These are phyloP conservation scores for Caryopteris hybrid DNA, from an alignment of 305 asterid species.

Conservation along the genomic window DNA sequence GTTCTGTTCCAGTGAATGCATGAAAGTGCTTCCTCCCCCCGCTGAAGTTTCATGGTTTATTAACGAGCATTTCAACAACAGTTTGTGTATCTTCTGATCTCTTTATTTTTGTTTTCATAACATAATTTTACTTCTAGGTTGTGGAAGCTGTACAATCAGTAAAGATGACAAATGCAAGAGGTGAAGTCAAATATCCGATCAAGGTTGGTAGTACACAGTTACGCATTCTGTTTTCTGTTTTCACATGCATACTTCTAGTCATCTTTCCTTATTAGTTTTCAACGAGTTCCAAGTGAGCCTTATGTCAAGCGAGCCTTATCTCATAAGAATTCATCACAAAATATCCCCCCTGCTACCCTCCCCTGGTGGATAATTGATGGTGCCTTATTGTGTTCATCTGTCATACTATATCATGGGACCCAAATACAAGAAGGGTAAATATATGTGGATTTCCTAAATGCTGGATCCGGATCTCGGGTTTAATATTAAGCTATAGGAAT, in stretches of 20 bases:
- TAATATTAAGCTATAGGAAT: not conserved
- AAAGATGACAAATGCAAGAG: constrained; percentile 75
- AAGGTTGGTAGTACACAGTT: constrained; percentile 40
- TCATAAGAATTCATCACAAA: not conserved
- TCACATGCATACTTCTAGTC: not conserved
- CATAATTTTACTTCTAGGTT: constrained; percentile 33
- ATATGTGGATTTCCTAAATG: not conserved
- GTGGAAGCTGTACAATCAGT: constrained; percentile 75
- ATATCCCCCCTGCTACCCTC: not conserved
- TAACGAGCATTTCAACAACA: not conserved
- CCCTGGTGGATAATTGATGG: not conserved
- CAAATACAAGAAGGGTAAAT: not conserved
- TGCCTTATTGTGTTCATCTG: not conserved
- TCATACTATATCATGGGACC: not conserved
- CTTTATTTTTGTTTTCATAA: not conserved
- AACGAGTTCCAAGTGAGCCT: not conserved
- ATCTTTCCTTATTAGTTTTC: not conserved
- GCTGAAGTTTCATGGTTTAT: not conserved
- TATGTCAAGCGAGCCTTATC: constrained; percentile 1
- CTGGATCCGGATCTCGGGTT: not conserved
- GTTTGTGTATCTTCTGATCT: not conserved
- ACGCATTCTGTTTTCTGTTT: constrained; percentile 1
- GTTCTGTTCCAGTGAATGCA: too few relatives aligned
- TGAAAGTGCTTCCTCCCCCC: too few relatives aligned
- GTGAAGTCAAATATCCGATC: constrained; percentile 68